These are phyloP conservation scores for Przewalskia tangutica DNA, from an alignment of 257 asterid species.

Conservation along the genomic window DNA sequence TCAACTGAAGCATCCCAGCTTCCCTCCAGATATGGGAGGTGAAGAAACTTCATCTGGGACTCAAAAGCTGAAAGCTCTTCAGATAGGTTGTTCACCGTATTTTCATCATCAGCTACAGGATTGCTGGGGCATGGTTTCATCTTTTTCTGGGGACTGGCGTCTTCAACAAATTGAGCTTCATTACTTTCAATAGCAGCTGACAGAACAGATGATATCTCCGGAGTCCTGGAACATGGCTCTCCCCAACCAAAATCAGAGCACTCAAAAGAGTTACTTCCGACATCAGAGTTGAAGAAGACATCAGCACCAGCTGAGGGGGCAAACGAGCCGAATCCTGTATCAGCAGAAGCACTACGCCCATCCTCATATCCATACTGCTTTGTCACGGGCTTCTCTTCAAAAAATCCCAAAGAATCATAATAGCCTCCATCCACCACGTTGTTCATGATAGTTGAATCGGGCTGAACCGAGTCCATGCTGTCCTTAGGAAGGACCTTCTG, in stretches of 20 bases:
- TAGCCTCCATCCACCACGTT: slow-evolving; percentile 5
- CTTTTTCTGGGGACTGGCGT: slow-evolving; percentile 41
- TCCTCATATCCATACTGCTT: slow-evolving; percentile 30
- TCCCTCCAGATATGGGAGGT: slow-evolving; percentile 48
- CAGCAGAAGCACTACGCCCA: slow-evolving; percentile 26
- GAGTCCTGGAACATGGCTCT: slow-evolving; percentile 53
- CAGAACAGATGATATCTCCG: slow-evolving; percentile 67
- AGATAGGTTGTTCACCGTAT: slow-evolving; percentile 14
- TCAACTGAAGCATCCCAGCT: slow-evolving; percentile 78
- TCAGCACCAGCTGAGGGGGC: slow-evolving; percentile 23
- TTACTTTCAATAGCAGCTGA: slow-evolving; percentile 48
- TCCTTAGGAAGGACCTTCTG: slow-evolving; percentile 21
- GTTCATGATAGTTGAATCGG: background rate
- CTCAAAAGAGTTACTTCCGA: slow-evolving; percentile 73
- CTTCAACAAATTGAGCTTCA: slow-evolving; percentile 34
- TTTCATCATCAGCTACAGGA: slow-evolving; percentile 15
- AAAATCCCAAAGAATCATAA: slow-evolving; percentile 29
- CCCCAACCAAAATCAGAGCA: slow-evolving; percentile 80
- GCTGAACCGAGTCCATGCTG: background rate
- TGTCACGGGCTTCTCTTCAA: slow-evolving; percentile 62
- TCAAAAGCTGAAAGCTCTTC: slow-evolving; percentile 42
- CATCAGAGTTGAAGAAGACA: slow-evolving; percentile 62
- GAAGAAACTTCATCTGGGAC: slow-evolving; percentile 55
- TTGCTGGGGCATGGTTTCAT: slow-evolving; percentile 27
- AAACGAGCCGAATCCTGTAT: slow-evolving; percentile 6